phyloP scores from a whole-genome alignment of 2,329 filamentous ascomycete genomes.

The Fusarium anguioides region DNA sequence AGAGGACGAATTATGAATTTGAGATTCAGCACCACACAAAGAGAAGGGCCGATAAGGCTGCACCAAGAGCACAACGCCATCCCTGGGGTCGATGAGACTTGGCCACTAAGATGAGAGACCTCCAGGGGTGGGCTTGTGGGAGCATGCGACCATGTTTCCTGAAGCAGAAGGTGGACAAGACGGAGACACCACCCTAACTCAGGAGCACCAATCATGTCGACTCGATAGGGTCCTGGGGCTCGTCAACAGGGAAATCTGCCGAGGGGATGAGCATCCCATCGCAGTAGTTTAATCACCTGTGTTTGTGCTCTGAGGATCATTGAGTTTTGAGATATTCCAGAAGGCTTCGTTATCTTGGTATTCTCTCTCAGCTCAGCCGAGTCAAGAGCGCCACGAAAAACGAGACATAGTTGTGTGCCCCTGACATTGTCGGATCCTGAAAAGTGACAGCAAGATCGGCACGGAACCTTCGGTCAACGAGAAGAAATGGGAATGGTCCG shows the following conservation, averaged over 20 bases:
- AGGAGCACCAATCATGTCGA: conserved; percentile 48
- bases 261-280: conserved; percentile 42
- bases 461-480: conserved; percentile 1
- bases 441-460: background rate
- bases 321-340: conserved; percentile 42
- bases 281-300: background rate
- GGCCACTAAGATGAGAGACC: conserved; percentile 44
- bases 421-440: background rate
- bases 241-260: conserved; percentile 43
- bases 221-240: conserved; percentile 44
- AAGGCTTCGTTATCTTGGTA: conserved; percentile 43
- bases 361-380: conserved; percentile 11
- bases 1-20: conserved; percentile 24
- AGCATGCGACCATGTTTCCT: conserved; percentile 50
- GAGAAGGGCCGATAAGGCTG: conserved; percentile 44
- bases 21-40: conserved; percentile 30
- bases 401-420: background rate
- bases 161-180: conserved; percentile 52
- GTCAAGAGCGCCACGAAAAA: conserved; percentile 16
- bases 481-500: conserved; percentile 17
- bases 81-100: conserved; percentile 28
- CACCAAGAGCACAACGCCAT: conserved; percentile 37
- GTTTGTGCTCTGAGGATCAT: conserved; percentile 1
- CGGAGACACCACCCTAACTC: conserved; percentile 47
- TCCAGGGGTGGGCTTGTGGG: conserved; percentile 46